Percentiles rank a stretch among this genome's conserved stretches.
Conservation (phyloP, 2,329 filamentous ascomycete species). For the Ceratocystis alfenasii region DNA sequence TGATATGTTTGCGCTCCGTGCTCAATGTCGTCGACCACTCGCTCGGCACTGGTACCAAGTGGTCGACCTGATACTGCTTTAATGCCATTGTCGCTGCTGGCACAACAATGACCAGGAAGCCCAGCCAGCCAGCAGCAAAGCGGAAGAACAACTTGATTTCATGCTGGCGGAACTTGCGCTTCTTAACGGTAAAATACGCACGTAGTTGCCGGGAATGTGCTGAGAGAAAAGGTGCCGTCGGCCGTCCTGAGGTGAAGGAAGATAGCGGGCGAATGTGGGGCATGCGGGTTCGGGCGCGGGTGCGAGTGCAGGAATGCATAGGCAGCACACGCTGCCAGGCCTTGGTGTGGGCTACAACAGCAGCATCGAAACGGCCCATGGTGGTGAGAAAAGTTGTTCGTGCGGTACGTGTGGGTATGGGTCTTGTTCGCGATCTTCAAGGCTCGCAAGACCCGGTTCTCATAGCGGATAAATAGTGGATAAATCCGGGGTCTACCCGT, state of each 20-base stretch:
- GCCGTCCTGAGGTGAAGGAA: conserved; percentile 32
- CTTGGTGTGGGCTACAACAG: conserved; percentile 25
- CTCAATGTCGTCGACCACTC: conserved; percentile 15
- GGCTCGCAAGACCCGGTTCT: background rate
- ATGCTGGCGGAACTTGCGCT: conserved; percentile 55
- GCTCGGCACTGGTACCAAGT: conserved; percentile 18
- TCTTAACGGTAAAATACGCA: conserved; percentile 66
- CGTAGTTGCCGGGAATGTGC: conserved; percentile 41
- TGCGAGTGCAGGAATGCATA: background rate
- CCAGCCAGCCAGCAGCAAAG: conserved; percentile 28
- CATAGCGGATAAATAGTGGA: background rate
- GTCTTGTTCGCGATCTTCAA: background rate
- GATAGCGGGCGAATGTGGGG: conserved; percentile 42
- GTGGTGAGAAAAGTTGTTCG: background rate
- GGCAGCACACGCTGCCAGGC: conserved; percentile 24
- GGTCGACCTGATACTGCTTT: conserved; percentile 17
- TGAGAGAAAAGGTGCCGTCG: conserved; percentile 41
- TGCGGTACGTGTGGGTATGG: background rate
- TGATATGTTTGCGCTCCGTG: conserved; percentile 10
- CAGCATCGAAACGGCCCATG: conserved; percentile 3
- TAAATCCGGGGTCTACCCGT: background rate
- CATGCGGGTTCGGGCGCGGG: background rate
- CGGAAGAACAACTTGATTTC: conserved; percentile 59
- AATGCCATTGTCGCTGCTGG: conserved; percentile 16
- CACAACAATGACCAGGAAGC: conserved; percentile 12